A percentile compares a stretch with the other conserved stretches of the same genome.
phyloP scores from a whole-genome alignment of 192 early-diverging fungal species.

The Coemansia reversa region DNA sequence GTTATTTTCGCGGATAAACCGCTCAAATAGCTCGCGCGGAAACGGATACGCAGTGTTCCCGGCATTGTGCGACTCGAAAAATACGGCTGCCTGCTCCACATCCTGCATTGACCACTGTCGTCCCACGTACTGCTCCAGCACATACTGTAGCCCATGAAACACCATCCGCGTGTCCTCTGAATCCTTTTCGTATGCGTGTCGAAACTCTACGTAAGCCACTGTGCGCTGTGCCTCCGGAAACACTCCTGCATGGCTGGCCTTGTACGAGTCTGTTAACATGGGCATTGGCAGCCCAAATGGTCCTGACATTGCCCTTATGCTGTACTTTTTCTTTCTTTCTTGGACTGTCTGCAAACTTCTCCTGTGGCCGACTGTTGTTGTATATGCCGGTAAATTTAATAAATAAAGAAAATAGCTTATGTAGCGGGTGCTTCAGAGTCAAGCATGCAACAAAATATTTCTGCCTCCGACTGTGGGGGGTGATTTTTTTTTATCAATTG shows the following conservation, averaged over 20 bases:
- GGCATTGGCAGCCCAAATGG: conserved; percentile 59
- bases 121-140: conserved; percentile 74
- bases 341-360: not conserved
- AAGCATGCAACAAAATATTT: too few species aligned
- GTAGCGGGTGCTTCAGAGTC: too few species aligned
- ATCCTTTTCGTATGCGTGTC: conserved; percentile 65
- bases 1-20: conserved; percentile 73
- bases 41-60: conserved; percentile 69
- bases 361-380: too few species aligned
- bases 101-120: conserved; percentile 69
- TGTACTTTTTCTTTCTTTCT: not conserved
- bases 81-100: conserved; percentile 63
- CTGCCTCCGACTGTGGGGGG: too few species aligned
- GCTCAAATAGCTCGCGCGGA: conserved; percentile 72
- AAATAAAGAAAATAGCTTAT: too few species aligned
- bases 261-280: conserved; percentile 85
- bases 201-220: conserved; percentile 84
- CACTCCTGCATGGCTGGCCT: conserved; percentile 70
- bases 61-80: conserved; percentile 75
- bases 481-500: too few species aligned
- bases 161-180: conserved; percentile 70
- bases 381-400: too few species aligned
- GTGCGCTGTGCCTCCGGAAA: conserved; percentile 71
- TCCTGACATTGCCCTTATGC: conserved; percentile 36
- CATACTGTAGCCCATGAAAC: conserved; percentile 82